Percentiles rank a stretch among this genome's conserved stretches.
Conservation (phyloP, 202 grass and related monocot genomes). For the Cymbopogon flexuosus region DNA sequence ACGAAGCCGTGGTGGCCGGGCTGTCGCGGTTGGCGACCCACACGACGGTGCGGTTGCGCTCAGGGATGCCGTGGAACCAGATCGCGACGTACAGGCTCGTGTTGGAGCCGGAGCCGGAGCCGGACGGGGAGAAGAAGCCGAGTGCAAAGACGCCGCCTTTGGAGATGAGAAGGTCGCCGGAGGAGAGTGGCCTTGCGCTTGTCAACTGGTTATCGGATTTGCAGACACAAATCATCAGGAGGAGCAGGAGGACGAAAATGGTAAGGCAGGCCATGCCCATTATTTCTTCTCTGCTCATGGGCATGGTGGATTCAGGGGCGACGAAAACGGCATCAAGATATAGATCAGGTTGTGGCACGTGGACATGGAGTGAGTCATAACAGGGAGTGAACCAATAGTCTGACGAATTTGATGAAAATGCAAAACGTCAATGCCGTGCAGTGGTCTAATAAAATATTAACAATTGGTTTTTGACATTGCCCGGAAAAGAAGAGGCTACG, state of each 20-base stretch:
- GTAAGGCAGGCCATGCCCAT: not conserved
- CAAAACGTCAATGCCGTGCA: not conserved
- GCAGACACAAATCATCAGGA: not conserved
- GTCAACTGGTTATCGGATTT: conserved; percentile 28
- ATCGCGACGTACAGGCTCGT: conserved; percentile 37
- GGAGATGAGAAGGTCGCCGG: conserved; percentile 36
- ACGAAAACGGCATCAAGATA: not conserved
- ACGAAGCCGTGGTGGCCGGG: not conserved
- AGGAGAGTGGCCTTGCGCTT: conserved; percentile 21
- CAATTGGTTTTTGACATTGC: too few relatives aligned
- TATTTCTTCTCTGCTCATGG: not conserved
- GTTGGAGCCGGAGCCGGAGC: conserved; percentile 31
- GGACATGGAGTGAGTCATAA: not conserved
- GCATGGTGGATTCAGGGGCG: not conserved
- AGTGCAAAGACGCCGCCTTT: conserved; percentile 27
- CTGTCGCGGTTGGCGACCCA: conserved; percentile 54
- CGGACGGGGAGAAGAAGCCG: conserved; percentile 40
- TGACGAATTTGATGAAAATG: not conserved
- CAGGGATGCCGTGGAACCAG: conserved; percentile 32
- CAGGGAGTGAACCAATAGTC: not conserved
- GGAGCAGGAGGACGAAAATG: conserved; percentile 13
- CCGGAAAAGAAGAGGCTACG: not conserved
- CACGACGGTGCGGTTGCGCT: conserved; percentile 8
- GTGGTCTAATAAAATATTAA: not conserved
- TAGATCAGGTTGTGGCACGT: not conserved